Base-by-base conservation (phyloP, 177 flowering plant genomes). In the Vitis hybrid region DNA sequence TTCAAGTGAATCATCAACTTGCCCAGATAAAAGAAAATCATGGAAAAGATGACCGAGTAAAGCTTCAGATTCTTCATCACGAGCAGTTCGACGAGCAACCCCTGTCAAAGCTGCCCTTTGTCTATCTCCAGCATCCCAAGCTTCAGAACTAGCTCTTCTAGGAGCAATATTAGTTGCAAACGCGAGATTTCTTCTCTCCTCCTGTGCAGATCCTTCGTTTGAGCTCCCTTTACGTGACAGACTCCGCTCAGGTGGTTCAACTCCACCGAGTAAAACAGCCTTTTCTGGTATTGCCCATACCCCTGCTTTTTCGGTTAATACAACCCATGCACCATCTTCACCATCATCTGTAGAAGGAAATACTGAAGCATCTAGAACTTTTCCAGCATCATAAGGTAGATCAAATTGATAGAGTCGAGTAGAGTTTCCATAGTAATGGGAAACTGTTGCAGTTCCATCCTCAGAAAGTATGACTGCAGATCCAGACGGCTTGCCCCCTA, bases 281-380 rank as follows among this genome's bases (percentile, higher is more conserved):
- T 88, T 92, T 77, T 88, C 99, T 56, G 97, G 99, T 82, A 94
- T 91, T 54, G 94, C 92, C 99, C 97, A 93, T 50, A 93, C 71
- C 80, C 99, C 98, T 63, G 98, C 98, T 81, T 89, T 93, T 85
- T 95, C 97, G 22, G 98, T 91, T 50, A 95, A 68, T 15, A 88
- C 88, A 81, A 85, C 88, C 99, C 98, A 95, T 2, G 89, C 91
- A 67, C 97, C 98, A 70, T 89, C 93, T 68, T 85, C 97, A 74
- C 71, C 61, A 66, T 87, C 90, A 64, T 89, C 96, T 5, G 79
- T 69, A 67, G 93, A 82, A 73, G 95, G 91, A 68, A 90, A 87
- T 70, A 90, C 82, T 51, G 99, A 91, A 82, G 97, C 95, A 85
- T 94, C 99, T 50, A 94, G 64, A 75, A 92, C 97, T 81, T 86